These are phyloP conservation scores for Parmelia sp. DNA, from an alignment of 495 filamentous ascomycete genomes.

Conservation along the genomic window DNA sequence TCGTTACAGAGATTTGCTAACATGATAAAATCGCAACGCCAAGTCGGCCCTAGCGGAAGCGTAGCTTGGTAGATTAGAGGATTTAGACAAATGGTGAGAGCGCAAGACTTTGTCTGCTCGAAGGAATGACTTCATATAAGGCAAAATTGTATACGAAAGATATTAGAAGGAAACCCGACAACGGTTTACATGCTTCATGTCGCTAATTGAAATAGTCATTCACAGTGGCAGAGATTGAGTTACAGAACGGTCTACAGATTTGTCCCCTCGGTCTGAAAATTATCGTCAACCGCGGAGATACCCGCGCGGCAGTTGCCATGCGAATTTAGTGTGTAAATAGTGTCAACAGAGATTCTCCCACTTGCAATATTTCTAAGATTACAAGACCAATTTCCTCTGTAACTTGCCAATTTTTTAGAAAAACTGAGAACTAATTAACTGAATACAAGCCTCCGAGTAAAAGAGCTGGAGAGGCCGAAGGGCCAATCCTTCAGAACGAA, in stretches of 20 bases:
- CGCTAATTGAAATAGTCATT: not conserved
- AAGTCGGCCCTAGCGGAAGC: too few species aligned
- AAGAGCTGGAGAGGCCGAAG: not conserved
- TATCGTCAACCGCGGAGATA: constrained; percentile 2
- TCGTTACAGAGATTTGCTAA: not conserved
- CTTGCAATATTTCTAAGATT: not conserved
- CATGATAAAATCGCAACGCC: constrained; percentile 13
- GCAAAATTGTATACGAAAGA: not conserved
- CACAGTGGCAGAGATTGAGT: not conserved
- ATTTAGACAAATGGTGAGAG: not conserved
- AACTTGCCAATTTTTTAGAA: not conserved
- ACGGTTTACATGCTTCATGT: not conserved
- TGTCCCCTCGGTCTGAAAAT: not conserved
- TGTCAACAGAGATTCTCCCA: not conserved
- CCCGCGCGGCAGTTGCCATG: constrained; percentile 16
- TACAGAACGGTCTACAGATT: too few species aligned
- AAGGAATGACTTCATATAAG: constrained; percentile 15
- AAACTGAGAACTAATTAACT: not conserved
- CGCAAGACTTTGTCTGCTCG: not conserved
- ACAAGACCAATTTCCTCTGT: not conserved
- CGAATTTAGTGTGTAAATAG: constrained; percentile 5
- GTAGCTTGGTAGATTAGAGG: not conserved
- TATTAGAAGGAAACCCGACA: too few species aligned
- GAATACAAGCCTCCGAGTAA: not conserved
- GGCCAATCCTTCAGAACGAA: not conserved